These are phyloP conservation scores for Fusarium subglutinans DNA, from an alignment of 2,329 filamentous ascomycete genomes.

Conservation along the genomic window DNA sequence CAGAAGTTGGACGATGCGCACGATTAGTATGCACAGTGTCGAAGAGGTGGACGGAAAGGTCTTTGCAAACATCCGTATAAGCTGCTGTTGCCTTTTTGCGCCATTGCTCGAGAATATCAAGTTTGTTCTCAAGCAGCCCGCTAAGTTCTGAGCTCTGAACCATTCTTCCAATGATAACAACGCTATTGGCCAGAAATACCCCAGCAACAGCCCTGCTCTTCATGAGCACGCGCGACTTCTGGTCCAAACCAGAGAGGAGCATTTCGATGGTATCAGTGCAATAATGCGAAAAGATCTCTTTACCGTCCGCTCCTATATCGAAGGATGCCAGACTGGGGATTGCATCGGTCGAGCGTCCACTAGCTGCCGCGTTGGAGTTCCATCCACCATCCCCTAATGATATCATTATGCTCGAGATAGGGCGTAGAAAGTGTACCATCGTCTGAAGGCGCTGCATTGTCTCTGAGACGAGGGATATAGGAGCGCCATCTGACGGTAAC, in stretches of 20 bases:
- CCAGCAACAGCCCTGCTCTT: slow-evolving; percentile 83
- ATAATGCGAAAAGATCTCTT: slow-evolving; percentile 89
- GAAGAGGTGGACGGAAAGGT: slow-evolving; percentile 83
- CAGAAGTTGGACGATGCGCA: slow-evolving; percentile 74
- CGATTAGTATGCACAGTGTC: slow-evolving; percentile 94
- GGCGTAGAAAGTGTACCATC: slow-evolving; percentile 86
- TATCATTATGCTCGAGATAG: slow-evolving; percentile 88
- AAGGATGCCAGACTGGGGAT: slow-evolving; percentile 79
- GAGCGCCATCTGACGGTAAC: slow-evolving; percentile 80
- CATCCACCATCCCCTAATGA: slow-evolving; percentile 94
- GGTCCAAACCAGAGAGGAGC: slow-evolving; percentile 78
- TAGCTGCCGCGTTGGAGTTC: slow-evolving; percentile 64
- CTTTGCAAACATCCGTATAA: slow-evolving; percentile 89
- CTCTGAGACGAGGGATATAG: slow-evolving; percentile 81
- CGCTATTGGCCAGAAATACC: slow-evolving; percentile 90
- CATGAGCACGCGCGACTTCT: slow-evolving; percentile 75
- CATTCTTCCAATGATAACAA: slow-evolving; percentile 84
- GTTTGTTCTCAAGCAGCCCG: slow-evolving; percentile 73
- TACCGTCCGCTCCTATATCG: slow-evolving; percentile 88
- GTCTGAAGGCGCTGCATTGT: slow-evolving; percentile 87
- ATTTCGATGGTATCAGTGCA: slow-evolving; percentile 88
- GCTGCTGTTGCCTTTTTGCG: slow-evolving; percentile 84
- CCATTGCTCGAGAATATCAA: slow-evolving; percentile 79
- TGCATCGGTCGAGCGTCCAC: slow-evolving; percentile 67
- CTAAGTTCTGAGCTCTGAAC: slow-evolving; percentile 83